These are phyloP conservation scores for Saccharomycopsis amapae DNA, from an alignment of 805 yeast species.

Conservation along the genomic window DNA sequence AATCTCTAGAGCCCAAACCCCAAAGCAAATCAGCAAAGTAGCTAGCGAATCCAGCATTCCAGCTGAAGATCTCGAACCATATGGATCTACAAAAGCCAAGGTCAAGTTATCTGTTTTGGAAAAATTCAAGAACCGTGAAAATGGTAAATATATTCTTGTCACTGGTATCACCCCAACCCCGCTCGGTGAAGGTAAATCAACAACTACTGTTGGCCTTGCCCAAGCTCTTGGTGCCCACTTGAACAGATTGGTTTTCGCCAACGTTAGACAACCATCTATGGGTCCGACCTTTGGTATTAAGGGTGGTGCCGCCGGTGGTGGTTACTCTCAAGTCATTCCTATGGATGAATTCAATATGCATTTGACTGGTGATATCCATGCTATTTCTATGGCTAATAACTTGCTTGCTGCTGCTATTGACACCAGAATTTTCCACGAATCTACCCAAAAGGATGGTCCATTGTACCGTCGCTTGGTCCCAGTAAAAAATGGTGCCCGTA, in stretches of 20 bases:
- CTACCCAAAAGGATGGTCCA: conserved; percentile 64
- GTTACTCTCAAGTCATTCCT: conserved; percentile 80
- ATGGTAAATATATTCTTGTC: conserved; percentile 69
- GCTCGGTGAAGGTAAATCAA: conserved; percentile 78
- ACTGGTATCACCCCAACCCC: conserved; percentile 87
- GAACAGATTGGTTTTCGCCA: conserved; percentile 62
- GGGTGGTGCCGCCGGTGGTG: conserved; percentile 92
- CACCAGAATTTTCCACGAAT: conserved; percentile 79
- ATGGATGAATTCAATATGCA: conserved; percentile 88
- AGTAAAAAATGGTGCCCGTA: conserved; percentile 54
- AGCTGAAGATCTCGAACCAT: conserved; percentile 64
- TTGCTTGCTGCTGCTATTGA: conserved; percentile 80
- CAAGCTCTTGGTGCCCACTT: conserved; percentile 77
- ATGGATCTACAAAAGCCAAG: conserved; percentile 72
- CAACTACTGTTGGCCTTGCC: conserved; percentile 76
- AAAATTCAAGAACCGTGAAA: conserved; percentile 49
- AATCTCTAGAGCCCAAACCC: conserved; percentile 68
- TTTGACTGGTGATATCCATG: conserved; percentile 81
- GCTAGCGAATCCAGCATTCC: conserved; percentile 65
- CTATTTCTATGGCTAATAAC: conserved; percentile 76
- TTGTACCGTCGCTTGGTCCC: conserved; percentile 73
- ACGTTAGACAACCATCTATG: conserved; percentile 83
- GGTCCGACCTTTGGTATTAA: conserved; percentile 85
- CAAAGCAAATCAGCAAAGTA: conserved; percentile 60
- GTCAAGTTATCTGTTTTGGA: conserved; percentile 58